phyloP scores from a whole-genome alignment of 148 eudicot species.

The Heliosperma pusillum region DNA sequence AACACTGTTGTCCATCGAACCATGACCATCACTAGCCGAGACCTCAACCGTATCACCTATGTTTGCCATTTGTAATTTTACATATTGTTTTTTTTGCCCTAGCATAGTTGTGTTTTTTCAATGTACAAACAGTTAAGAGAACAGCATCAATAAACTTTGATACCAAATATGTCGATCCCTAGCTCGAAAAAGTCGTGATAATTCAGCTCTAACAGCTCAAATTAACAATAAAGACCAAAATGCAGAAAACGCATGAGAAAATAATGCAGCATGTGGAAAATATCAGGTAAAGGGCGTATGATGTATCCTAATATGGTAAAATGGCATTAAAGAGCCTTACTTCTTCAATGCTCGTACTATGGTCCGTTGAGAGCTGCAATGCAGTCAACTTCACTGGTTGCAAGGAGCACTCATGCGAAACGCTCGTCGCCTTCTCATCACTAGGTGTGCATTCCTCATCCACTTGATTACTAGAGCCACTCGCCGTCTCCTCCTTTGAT shows the following conservation, averaged over 20 bases:
- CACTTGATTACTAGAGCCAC: conserved; percentile 47
- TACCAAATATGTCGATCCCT: not conserved
- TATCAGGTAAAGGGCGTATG: conserved; percentile 1
- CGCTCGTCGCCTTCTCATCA: conserved; percentile 33
- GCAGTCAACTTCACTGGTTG: conserved; percentile 57
- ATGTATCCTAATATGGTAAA: conserved; percentile 1
- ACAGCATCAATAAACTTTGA: not conserved
- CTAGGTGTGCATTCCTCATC: conserved; percentile 54
- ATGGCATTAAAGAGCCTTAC: conserved; percentile 40
- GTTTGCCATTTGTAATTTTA: not conserved
- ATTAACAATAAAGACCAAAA: conserved; percentile 8
- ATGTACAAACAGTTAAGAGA: not conserved
- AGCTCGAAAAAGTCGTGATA: not conserved
- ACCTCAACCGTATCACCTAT: too few relatives aligned
- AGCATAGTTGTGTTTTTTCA: too few relatives aligned
- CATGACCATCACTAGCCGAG: too few relatives aligned
- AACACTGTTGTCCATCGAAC: too few relatives aligned
- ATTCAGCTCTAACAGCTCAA: not conserved
- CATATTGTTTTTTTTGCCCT: not conserved
- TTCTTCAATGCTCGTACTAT: conserved; percentile 92
- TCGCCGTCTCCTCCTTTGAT: conserved; percentile 30
- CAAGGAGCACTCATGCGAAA: conserved; percentile 36
- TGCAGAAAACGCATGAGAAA: conserved; percentile 3
- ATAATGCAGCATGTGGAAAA: conserved; percentile 11
- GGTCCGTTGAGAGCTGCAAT: conserved; percentile 92